These are phyloP conservation scores for Alternaria metachromatica DNA, from an alignment of 2,329 filamentous ascomycete genomes.

Conservation along the genomic window DNA sequence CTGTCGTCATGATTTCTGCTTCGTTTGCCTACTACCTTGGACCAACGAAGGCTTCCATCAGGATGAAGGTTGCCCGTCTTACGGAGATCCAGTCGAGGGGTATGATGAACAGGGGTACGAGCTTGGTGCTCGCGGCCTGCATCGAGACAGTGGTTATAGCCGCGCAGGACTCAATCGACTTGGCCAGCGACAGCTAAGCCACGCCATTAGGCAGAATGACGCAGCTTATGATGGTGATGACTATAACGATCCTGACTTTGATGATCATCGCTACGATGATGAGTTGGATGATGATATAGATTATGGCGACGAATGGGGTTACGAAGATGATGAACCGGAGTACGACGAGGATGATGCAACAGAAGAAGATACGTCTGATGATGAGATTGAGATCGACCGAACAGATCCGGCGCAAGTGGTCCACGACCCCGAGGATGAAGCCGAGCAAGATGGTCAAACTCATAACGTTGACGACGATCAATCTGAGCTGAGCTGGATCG, in stretches of 20 bases:
- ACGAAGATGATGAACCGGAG: neutral
- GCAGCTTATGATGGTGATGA: neutral
- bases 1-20: conserved; percentile 20
- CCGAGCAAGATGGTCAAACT: neutral
- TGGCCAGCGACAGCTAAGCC: neutral
- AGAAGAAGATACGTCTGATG: neutral
- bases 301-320: neutral
- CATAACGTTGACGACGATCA: neutral
- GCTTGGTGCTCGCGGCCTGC: conserved; percentile 2
- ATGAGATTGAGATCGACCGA: neutral
- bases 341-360: neutral
- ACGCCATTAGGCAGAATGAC: neutral
- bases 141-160: conserved; percentile 10
- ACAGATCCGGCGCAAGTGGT: neutral
- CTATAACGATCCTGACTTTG: neutral
- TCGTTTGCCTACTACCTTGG: conserved; percentile 17
- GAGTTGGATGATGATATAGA: neutral
- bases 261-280: neutral
- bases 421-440: neutral
- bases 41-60: neutral
- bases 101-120: conserved; percentile 20
- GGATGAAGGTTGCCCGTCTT: conserved; percentile 1
- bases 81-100: conserved; percentile 6
- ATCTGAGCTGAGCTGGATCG: neutral
- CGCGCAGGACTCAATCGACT: conserved; percentile 3